Evolutionary conservation across 805 yeast species (phyloP).

Genomic region (Cyberlindnera maclurae): DNA sequence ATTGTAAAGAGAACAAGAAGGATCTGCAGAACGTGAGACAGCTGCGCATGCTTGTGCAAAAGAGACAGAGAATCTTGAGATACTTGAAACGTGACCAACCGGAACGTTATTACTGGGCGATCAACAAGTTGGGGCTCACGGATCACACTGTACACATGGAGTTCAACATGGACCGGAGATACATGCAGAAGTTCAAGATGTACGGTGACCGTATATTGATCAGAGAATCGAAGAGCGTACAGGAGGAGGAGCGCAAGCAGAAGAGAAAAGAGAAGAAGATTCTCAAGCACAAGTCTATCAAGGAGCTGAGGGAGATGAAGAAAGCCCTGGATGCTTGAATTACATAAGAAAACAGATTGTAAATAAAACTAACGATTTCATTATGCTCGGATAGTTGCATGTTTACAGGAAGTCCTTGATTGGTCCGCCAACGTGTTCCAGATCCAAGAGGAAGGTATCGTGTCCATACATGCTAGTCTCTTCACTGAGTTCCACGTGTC

Average conservation of each 20-base stretch:
- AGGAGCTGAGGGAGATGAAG: slow-evolving; percentile 22
- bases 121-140: slow-evolving; percentile 79
- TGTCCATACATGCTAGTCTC: slow-evolving; percentile 83
- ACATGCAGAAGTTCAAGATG: slow-evolving; percentile 70
- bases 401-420: slow-evolving; percentile 50
- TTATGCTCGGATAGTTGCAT: background rate
- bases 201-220: slow-evolving; percentile 70
- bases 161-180: slow-evolving; percentile 72
- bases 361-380: slow-evolving; percentile 1
- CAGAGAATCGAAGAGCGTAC: slow-evolving; percentile 44
- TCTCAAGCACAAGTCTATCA: slow-evolving; percentile 22
- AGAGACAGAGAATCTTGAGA: slow-evolving; percentile 75
- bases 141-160: slow-evolving; percentile 74
- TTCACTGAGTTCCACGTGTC: slow-evolving; percentile 68
- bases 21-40: slow-evolving; percentile 65
- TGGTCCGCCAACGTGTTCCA: slow-evolving; percentile 75
- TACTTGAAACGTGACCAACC: slow-evolving; percentile 80
- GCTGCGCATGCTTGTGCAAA: slow-evolving; percentile 79
- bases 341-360: background rate
- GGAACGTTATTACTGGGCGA: slow-evolving; percentile 75
- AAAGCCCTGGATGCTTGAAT: slow-evolving; percentile 12
- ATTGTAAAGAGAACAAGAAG: slow-evolving; percentile 60
- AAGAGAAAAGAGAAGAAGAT: slow-evolving; percentile 40
- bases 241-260: slow-evolving; percentile 39
- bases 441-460: slow-evolving; percentile 78